Conservation (phyloP, 2,329 filamentous ascomycete genomes). For the Elsinoe arachidis region DNA sequence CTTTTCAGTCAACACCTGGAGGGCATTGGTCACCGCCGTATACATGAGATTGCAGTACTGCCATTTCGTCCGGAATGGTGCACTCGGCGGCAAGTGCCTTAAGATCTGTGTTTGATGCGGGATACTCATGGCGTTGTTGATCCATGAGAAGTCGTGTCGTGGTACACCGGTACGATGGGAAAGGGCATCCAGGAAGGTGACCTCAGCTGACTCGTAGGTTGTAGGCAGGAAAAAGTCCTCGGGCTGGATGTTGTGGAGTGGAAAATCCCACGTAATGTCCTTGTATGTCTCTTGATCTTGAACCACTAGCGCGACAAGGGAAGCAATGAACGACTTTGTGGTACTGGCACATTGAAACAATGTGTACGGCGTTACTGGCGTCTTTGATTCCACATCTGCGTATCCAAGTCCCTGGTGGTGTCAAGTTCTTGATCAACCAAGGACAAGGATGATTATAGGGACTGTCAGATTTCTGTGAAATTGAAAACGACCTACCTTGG, state of each 20-base stretch:
- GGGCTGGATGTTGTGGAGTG: constrained; percentile 28
- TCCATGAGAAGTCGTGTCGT: constrained; percentile 24
- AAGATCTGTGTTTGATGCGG: constrained; percentile 34
- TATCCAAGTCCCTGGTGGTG: constrained; percentile 19
- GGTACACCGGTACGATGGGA: constrained; percentile 31
- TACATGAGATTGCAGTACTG: constrained; percentile 50
- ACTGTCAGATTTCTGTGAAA: not conserved
- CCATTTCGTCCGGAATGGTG: constrained; percentile 32
- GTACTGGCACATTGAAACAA: constrained; percentile 24
- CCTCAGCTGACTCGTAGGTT: constrained; percentile 19
- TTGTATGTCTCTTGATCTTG: constrained; percentile 22
- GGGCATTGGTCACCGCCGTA: constrained; percentile 37
- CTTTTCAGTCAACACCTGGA: constrained; percentile 36
- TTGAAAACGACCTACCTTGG: constrained; percentile 15
- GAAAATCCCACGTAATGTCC: constrained; percentile 30
- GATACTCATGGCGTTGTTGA: constrained; percentile 22
- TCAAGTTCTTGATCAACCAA: not conserved
- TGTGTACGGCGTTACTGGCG: constrained; percentile 21
- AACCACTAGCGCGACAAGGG: constrained; percentile 21
- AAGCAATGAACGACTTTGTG: constrained; percentile 27
- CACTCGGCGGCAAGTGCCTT: constrained; percentile 34
- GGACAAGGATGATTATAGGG: not conserved
- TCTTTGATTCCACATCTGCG: constrained; percentile 16
- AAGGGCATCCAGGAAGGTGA: constrained; percentile 29
- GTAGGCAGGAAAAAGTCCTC: constrained; percentile 29